A percentile compares a stretch with the other conserved stretches of the same genome.
Evolutionary conservation across 345 rosid species (phyloP).

Genomic region (Populus simonii): DNA sequence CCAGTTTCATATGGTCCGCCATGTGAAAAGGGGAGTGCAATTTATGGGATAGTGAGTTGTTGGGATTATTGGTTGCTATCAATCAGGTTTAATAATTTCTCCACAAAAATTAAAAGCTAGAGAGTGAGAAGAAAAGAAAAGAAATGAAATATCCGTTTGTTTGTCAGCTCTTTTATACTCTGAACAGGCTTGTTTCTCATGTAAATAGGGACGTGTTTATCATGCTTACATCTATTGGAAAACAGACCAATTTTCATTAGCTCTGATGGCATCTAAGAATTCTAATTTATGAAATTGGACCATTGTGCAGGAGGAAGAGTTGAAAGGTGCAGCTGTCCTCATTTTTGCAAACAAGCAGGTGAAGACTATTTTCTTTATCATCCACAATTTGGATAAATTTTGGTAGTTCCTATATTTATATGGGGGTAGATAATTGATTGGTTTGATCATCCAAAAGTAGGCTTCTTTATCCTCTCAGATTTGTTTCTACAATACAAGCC

Average conservation of each 20-base stretch:
- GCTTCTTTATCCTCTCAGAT: neutral
- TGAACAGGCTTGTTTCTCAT: neutral
- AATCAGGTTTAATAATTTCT: neutral
- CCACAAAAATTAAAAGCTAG: neutral
- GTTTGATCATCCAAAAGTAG: neutral
- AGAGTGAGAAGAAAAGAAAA: neutral
- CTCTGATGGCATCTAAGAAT: neutral
- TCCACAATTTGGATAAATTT: neutral
- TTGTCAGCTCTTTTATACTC: neutral
- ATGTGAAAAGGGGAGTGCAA: neutral
- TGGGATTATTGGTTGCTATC: neutral
- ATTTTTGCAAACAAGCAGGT: conserved; percentile 65
- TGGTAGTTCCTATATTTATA: neutral
- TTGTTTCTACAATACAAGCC: neutral
- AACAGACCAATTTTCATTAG: neutral
- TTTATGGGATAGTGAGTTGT: neutral
- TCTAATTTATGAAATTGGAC: neutral
- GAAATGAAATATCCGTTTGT: neutral
- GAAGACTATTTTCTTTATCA: neutral
- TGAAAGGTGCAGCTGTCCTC: conserved; percentile 52
- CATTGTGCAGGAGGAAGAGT: conserved; percentile 44
- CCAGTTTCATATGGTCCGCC: neutral
- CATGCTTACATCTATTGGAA: neutral
- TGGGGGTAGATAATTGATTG: neutral
- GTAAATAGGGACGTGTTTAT: neutral